Conservation (phyloP, 768 basidiomycete genomes). For the Mycena leptocephala region DNA sequence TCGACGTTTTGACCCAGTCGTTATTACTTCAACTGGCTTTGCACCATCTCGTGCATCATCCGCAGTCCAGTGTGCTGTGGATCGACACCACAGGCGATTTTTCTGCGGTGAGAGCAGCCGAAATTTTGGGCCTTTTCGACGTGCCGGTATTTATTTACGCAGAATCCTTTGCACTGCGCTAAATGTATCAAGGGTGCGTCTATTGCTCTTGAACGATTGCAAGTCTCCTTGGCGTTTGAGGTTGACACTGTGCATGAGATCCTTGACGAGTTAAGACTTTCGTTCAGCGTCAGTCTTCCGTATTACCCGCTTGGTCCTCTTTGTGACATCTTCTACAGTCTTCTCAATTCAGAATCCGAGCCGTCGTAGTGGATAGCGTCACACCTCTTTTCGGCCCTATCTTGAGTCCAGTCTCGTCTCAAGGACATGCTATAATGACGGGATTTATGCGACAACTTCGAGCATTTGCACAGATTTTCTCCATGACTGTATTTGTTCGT, state of each 20-base stretch:
- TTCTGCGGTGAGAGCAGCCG: slow-evolving; percentile 63
- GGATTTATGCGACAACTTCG: slow-evolving; percentile 80
- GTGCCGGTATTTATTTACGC: slow-evolving; percentile 40
- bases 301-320: not conserved
- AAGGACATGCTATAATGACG: slow-evolving; percentile 85
- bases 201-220: slow-evolving; percentile 68
- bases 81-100: slow-evolving; percentile 83
- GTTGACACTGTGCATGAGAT: slow-evolving; percentile 68
- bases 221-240: slow-evolving; percentile 73
- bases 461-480: slow-evolving; percentile 59
- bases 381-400: slow-evolving; percentile 76
- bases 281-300: slow-evolving; percentile 47
- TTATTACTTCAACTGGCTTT: slow-evolving; percentile 75
- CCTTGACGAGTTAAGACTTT: slow-evolving; percentile 60
- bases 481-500: slow-evolving; percentile 71
- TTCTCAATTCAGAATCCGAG: slow-evolving; percentile 48
- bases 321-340: slow-evolving; percentile 27
- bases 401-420: slow-evolving; percentile 76
- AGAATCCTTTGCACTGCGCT: slow-evolving; percentile 1
- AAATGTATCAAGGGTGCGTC: slow-evolving; percentile 41
- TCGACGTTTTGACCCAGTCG: slow-evolving; percentile 57
- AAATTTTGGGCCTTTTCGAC: slow-evolving; percentile 51
- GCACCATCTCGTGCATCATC: slow-evolving; percentile 60
- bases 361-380: slow-evolving; percentile 77
- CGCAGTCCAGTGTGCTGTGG: slow-evolving; percentile 70